Evolutionary conservation across 2,329 filamentous ascomycete species (phyloP).

Genomic region (Periconia sp.): DNA sequence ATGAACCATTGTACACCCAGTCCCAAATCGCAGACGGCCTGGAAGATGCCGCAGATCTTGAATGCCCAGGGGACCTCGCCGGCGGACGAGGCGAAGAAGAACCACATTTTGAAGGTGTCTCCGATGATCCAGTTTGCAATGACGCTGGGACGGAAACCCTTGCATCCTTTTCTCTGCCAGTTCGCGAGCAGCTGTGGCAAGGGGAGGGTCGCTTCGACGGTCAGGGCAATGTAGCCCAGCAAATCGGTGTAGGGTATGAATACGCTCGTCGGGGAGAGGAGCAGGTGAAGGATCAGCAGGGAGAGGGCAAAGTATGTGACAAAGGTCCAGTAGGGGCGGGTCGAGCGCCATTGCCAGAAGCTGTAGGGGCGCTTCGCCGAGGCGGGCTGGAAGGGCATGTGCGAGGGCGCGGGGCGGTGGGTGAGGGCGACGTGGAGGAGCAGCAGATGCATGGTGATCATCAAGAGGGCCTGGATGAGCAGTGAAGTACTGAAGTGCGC

Average conservation of each 20-base stretch:
- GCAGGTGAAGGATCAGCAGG: conserved; percentile 69
- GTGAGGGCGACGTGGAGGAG: conserved; percentile 67
- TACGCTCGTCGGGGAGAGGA: conserved; percentile 65
- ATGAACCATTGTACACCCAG: conserved; percentile 73
- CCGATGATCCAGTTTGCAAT: conserved; percentile 79
- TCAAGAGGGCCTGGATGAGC: conserved; percentile 65
- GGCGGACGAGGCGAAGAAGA: conserved; percentile 76
- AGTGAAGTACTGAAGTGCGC: conserved; percentile 65
- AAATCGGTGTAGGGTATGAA: conserved; percentile 70
- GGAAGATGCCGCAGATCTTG: conserved; percentile 82
- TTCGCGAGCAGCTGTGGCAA: conserved; percentile 80
- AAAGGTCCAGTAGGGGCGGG: conserved; percentile 82
- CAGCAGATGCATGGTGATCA: conserved; percentile 64
- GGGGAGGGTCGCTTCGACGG: conserved; percentile 81
- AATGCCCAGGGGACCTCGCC: conserved; percentile 76
- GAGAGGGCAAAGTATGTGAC: conserved; percentile 69
- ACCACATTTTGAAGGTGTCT: conserved; percentile 81
- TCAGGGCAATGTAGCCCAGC: conserved; percentile 77
- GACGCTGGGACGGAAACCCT: conserved; percentile 78
- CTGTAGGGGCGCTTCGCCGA: conserved; percentile 68
- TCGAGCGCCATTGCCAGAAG: conserved; percentile 83
- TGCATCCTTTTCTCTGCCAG: conserved; percentile 70
- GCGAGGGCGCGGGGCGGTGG: conserved; percentile 55
- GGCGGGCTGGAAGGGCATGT: conserved; percentile 66
- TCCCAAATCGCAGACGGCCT: conserved; percentile 76